Conservation (phyloP, 768 basidiomycete genomes). For the Sistotremastrum suecicum region DNA sequence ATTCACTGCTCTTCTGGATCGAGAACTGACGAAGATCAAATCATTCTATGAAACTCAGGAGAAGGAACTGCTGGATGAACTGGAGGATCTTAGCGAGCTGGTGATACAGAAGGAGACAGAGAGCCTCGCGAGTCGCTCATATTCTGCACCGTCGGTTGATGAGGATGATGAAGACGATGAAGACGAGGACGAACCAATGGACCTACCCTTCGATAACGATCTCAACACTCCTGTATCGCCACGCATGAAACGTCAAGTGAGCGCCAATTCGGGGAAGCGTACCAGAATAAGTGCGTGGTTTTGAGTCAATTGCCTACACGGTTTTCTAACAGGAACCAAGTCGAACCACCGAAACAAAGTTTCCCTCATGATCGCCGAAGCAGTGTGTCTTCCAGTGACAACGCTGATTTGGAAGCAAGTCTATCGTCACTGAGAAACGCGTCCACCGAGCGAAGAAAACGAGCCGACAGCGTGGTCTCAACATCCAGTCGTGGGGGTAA, state of each 20-base stretch:
- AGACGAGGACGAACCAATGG: constrained; percentile 35
- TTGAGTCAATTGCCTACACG: constrained; percentile 1
- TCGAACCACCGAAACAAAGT: constrained; percentile 26
- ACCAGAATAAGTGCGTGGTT: constrained; percentile 7
- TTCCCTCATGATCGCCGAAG: constrained; percentile 20
- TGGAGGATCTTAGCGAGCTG: constrained; percentile 41
- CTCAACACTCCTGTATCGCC: constrained; percentile 4
- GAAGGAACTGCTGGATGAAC: constrained; percentile 49
- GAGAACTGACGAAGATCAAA: constrained; percentile 69
- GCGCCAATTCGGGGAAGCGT: constrained; percentile 22
- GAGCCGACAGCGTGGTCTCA: constrained; percentile 7
- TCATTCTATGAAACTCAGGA: constrained; percentile 71
- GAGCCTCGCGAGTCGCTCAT: constrained; percentile 23
- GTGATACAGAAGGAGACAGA: constrained; percentile 45
- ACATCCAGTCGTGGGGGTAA: constrained; percentile 21
- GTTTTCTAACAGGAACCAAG: constrained; percentile 10
- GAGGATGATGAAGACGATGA: constrained; percentile 38
- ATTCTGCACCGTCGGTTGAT: constrained; percentile 20
- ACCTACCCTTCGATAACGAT: constrained; percentile 14
- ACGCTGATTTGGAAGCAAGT: constrained; percentile 27
- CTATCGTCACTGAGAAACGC: constrained; percentile 14
- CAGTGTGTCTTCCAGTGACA: constrained; percentile 37
- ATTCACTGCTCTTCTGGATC: constrained; percentile 67
- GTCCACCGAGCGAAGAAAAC: constrained; percentile 3
- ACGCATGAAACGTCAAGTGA: constrained; percentile 4